A percentile compares a stretch with the other conserved stretches of the same genome.
These are phyloP conservation scores for Auricularia sp. DNA, from an alignment of 768 basidiomycete species.

Conservation along the genomic window DNA sequence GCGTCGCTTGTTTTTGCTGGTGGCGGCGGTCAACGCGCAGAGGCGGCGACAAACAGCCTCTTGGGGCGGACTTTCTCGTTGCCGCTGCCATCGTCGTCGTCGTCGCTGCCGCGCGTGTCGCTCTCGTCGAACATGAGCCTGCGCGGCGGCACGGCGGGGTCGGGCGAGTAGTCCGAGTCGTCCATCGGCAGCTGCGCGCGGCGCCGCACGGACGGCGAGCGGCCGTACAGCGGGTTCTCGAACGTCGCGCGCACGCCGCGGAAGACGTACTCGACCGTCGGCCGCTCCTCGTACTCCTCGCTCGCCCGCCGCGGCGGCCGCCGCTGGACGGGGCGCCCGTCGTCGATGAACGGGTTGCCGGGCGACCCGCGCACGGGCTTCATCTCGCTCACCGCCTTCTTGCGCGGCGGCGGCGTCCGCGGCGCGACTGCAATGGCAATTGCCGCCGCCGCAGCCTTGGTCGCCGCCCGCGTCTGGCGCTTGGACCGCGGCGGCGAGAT, in stretches of 20 bases:
- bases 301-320: conserved; percentile 25
- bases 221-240: conserved; percentile 54
- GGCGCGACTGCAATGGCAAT: neutral
- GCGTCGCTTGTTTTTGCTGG: too few relatives aligned
- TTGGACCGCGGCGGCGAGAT: conserved; percentile 59
- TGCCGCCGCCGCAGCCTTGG: conserved; percentile 1
- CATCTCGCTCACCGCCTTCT: conserved; percentile 1
- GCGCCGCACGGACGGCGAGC: conserved; percentile 36
- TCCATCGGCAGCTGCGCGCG: conserved; percentile 47
- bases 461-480: conserved; percentile 10
- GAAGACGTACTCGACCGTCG: conserved; percentile 64
- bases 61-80: neutral
- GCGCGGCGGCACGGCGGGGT: conserved; percentile 43
- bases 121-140: conserved; percentile 34
- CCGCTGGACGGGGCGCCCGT: conserved; percentile 23
- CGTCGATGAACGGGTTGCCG: conserved; percentile 59
- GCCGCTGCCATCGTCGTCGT: neutral
- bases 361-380: conserved; percentile 49
- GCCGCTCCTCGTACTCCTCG: conserved; percentile 39
- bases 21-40: neutral
- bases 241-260: conserved; percentile 56
- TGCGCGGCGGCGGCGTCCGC: neutral
- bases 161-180: conserved; percentile 58
- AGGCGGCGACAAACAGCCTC: neutral
- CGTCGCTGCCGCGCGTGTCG: neutral